These are phyloP conservation scores for Alternaria ventricosa DNA, from an alignment of 2,329 filamentous ascomycete genomes.

Conservation along the genomic window DNA sequence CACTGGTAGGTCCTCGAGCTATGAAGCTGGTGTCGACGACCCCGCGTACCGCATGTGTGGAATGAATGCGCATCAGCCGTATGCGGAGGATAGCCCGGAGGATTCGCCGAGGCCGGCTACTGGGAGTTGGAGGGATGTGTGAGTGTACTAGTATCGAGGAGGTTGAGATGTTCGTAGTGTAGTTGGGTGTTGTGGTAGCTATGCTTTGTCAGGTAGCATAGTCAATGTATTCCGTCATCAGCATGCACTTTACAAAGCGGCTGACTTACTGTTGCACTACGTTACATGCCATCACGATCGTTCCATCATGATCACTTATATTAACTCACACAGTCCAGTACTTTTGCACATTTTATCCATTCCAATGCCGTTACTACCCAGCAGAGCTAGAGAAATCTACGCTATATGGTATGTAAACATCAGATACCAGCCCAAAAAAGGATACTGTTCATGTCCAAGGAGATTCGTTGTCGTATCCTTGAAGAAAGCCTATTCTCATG, in stretches of 20 bases:
- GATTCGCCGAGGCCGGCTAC: too few species aligned
- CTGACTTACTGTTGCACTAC: too few species aligned
- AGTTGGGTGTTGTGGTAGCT: background rate
- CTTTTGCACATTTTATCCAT: background rate
- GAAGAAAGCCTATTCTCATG: background rate
- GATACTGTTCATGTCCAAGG: background rate
- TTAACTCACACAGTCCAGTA: background rate
- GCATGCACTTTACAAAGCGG: too few species aligned
- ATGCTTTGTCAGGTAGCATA: background rate
- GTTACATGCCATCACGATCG: background rate
- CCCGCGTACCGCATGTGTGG: background rate
- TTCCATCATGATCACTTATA: background rate
- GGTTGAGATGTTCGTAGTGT: background rate
- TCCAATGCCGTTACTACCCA: background rate
- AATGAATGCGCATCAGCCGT: background rate
- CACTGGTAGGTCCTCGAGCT: background rate
- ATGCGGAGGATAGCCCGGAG: background rate
- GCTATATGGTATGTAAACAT: background rate
- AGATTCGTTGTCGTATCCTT: constrained; percentile 5
- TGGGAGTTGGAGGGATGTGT: too few species aligned
- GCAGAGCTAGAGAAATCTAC: background rate
- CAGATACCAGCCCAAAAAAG: background rate
- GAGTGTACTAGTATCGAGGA: background rate
- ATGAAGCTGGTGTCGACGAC: background rate
- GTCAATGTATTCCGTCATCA: background rate